Evolutionary conservation across 2,329 filamentous ascomycete genomes (phyloP).

Genomic region (Monilinia fructigena): DNA sequence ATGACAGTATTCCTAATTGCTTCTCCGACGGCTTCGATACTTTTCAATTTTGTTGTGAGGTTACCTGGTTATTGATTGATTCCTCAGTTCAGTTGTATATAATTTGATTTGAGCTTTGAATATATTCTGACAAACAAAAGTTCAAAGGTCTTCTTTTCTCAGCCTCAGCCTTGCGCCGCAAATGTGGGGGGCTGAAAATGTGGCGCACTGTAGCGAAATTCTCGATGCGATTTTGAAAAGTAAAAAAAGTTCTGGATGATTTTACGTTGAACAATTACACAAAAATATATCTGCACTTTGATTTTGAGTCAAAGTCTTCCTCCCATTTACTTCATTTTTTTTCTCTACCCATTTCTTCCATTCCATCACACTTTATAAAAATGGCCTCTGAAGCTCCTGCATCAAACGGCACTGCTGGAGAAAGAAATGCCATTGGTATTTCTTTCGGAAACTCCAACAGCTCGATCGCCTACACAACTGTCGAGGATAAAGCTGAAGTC

Average conservation of each 20-base stretch:
- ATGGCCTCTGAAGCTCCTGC: conserved; percentile 37
- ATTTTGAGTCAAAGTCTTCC: conserved; percentile 14
- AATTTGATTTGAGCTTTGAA: not conserved
- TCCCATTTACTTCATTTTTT: not conserved
- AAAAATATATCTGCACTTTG: conserved; percentile 19
- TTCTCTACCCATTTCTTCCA: not conserved
- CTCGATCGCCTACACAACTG: conserved; percentile 90
- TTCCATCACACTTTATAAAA: conserved; percentile 23
- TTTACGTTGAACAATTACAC: conserved; percentile 11
- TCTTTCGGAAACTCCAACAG: conserved; percentile 98
- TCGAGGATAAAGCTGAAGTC: conserved; percentile 92
- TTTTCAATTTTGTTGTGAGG: not conserved
- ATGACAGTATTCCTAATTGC: not conserved
- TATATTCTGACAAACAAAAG: not conserved
- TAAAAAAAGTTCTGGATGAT: conserved; percentile 32
- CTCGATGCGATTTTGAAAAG: conserved; percentile 25
- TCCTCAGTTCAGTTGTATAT: not conserved
- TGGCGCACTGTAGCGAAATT: conserved; percentile 36
- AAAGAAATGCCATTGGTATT: conserved; percentile 82
- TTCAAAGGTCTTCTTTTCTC: conserved; percentile 25
- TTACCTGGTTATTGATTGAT: not conserved
- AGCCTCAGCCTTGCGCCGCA: conserved; percentile 32
- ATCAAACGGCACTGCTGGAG: conserved; percentile 38
- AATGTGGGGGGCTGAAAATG: conserved; percentile 21
- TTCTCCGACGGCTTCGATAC: not conserved